Percentiles rank a stretch among this genome's conserved stretches.
Conservation (phyloP, 2,329 filamentous ascomycete species). For the Apiospora phragmitis region DNA sequence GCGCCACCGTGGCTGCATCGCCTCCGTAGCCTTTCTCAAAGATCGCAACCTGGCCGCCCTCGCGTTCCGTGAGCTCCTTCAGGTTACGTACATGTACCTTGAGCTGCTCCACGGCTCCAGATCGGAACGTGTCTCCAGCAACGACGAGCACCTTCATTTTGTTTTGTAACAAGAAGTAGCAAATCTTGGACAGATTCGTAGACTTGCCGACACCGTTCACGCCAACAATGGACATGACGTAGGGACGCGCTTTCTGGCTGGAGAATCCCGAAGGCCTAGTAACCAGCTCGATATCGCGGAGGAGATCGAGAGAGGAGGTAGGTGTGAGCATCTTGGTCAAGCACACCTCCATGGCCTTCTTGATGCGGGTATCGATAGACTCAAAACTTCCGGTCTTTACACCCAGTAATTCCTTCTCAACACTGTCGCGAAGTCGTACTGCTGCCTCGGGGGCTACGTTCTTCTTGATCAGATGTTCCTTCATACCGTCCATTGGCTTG, state of each 20-base stretch:
- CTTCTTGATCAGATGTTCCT: constrained; percentile 90
- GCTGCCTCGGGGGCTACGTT: constrained; percentile 96
- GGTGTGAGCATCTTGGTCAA: constrained; percentile 95
- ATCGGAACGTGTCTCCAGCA: constrained; percentile 95
- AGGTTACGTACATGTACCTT: constrained; percentile 94
- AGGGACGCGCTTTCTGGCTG: constrained; percentile 70
- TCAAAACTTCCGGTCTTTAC: constrained; percentile 93
- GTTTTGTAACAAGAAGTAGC: constrained; percentile 96
- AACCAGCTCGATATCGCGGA: constrained; percentile 86
- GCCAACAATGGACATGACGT: constrained; percentile 96
- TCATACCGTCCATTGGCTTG: constrained; percentile 93
- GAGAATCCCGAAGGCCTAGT: constrained; percentile 66
- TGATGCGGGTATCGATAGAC: constrained; percentile 80
- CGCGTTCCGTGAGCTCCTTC: constrained; percentile 81
- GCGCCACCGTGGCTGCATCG: constrained; percentile 92
- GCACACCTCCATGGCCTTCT: constrained; percentile 86
- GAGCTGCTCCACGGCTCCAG: constrained; percentile 94
- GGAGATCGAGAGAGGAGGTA: constrained; percentile 88
- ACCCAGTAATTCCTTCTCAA: constrained; percentile 85
- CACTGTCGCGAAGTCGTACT: constrained; percentile 84
- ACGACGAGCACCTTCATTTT: constrained; percentile 93
- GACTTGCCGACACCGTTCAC: constrained; percentile 99
- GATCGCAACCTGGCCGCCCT: constrained; percentile 82
- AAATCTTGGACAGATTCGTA: constrained; percentile 96
- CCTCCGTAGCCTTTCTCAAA: constrained; percentile 99